A percentile compares a stretch with the other conserved stretches of the same genome.
Evolutionary conservation across 192 early-diverging fungal species (phyloP).

Genomic region (Geranomyces variabilis): DNA sequence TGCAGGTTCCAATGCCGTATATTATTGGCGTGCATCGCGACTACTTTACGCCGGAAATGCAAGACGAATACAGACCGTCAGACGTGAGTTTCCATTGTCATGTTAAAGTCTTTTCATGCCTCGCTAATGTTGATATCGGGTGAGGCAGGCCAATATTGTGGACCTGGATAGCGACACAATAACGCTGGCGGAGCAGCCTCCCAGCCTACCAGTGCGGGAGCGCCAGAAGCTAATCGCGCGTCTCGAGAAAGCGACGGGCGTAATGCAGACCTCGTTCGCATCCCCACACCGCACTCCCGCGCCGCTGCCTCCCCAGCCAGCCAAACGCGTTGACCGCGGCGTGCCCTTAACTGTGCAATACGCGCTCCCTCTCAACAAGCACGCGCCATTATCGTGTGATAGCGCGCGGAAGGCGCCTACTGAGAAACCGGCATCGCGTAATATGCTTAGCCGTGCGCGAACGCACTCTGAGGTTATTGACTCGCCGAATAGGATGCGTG

Average conservation of each 20-base stretch:
- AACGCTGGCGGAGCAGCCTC: constrained; percentile 44
- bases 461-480: constrained; percentile 4
- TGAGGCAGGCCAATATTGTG: constrained; percentile 50
- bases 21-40: constrained; percentile 73
- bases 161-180: constrained; percentile 73
- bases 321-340: constrained; percentile 46
- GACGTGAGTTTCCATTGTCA: constrained; percentile 53
- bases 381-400: constrained; percentile 39
- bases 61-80: constrained; percentile 61
- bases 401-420: background rate
- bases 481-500: background rate
- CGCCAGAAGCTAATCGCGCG: constrained; percentile 65
- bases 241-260: constrained; percentile 60
- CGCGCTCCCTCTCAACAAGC: constrained; percentile 62
- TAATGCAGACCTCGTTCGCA: constrained; percentile 5
- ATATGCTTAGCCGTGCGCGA: constrained; percentile 1
- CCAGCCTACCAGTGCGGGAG: constrained; percentile 60
- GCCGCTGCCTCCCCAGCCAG: constrained; percentile 3
- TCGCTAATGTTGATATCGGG: background rate
- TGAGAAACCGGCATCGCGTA: constrained; percentile 13
- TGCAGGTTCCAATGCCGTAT: constrained; percentile 79
- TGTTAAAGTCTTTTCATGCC: constrained; percentile 2
- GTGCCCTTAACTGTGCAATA: constrained; percentile 60
- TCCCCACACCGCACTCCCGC: background rate
- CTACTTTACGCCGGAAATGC: constrained; percentile 44